Conservation (phyloP, 106 monocot genomes). For the Apostasia shenzhenica region DNA sequence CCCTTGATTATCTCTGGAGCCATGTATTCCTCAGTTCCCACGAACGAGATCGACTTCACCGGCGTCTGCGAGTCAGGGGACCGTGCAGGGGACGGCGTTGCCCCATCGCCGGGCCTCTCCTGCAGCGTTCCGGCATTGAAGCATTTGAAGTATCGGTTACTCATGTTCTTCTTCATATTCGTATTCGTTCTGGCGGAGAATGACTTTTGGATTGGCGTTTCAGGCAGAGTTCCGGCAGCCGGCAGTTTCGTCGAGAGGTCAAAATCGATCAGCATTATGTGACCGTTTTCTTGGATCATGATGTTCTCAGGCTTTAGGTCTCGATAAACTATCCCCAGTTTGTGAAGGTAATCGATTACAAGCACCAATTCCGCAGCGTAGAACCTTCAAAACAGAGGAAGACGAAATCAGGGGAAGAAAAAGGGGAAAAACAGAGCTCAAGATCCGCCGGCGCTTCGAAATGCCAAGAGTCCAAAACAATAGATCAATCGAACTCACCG, state of each 20-base stretch:
- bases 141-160: conserved; percentile 2
- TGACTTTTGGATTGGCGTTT: neutral
- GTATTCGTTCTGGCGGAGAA: neutral
- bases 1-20: conserved; percentile 81
- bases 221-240: neutral
- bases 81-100: neutral
- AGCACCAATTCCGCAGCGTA: conserved; percentile 95
- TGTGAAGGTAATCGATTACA: conserved; percentile 72
- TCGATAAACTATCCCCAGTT: conserved; percentile 66
- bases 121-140: neutral
- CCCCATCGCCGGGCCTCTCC: neutral
- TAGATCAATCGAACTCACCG: conserved; percentile 14
- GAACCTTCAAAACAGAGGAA: conserved; percentile 38
- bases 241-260: conserved; percentile 76
- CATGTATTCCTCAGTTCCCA: conserved; percentile 96
- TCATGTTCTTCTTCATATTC: conserved; percentile 9
- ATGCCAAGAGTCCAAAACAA: neutral
- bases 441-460: too few species aligned
- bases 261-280: conserved; percentile 96
- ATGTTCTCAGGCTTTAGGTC: conserved; percentile 97
- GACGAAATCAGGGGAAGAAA: neutral
- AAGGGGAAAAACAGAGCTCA: neutral
- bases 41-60: conserved; percentile 84
- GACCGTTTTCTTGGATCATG: conserved; percentile 75
- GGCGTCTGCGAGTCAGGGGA: neutral